phyloP scores from a whole-genome alignment of 768 basidiomycete species.

The Naematelia encephala region DNA sequence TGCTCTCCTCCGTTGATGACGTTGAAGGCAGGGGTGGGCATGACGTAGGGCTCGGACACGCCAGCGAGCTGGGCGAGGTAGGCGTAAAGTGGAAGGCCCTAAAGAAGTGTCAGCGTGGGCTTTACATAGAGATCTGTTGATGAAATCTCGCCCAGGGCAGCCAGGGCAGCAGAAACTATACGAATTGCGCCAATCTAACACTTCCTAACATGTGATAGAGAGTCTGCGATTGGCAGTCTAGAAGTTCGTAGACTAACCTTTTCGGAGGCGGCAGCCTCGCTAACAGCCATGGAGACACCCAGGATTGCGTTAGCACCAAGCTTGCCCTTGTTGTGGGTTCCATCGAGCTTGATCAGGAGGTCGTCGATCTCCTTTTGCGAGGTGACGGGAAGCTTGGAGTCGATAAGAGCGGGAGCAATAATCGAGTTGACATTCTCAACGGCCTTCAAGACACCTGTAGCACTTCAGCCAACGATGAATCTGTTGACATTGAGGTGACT shows the following conservation, averaged over 20 bases:
- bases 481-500: slow-evolving; percentile 29
- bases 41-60: slow-evolving; percentile 85
- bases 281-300: slow-evolving; percentile 92
- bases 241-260: slow-evolving; percentile 55
- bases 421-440: slow-evolving; percentile 87
- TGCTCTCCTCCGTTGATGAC: slow-evolving; percentile 99
- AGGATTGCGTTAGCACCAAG: slow-evolving; percentile 99
- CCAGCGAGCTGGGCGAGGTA: slow-evolving; percentile 96
- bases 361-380: slow-evolving; percentile 94
- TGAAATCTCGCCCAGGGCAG: too few relatives aligned
- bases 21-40: slow-evolving; percentile 93
- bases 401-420: slow-evolving; percentile 84
- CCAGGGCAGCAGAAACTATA: too few relatives aligned
- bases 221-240: too few relatives aligned
- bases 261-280: slow-evolving; percentile 88
- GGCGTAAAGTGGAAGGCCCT: slow-evolving; percentile 87
- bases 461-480: slow-evolving; percentile 6
- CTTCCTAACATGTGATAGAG: too few relatives aligned
- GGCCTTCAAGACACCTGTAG: slow-evolving; percentile 82
- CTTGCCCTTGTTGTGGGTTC: slow-evolving; percentile 97
- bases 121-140: not conserved
- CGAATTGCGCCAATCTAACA: too few relatives aligned
- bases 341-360: slow-evolving; percentile 96
- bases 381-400: slow-evolving; percentile 76
- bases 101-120: not conserved